Evolutionary conservation across 768 basidiomycete species (phyloP).

Genomic region (Kwoniella mangroviensis): DNA sequence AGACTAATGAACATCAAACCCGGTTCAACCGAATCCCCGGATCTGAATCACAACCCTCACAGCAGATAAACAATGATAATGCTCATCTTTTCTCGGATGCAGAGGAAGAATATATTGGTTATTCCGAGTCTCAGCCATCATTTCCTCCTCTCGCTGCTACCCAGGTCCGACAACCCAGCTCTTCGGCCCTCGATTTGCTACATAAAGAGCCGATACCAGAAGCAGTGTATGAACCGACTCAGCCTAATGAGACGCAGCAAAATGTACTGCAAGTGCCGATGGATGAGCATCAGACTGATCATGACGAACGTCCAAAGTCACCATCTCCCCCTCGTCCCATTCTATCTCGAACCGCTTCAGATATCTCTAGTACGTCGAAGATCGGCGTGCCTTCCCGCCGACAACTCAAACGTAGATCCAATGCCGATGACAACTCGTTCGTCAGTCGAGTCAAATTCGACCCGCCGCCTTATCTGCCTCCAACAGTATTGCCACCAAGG

Average conservation of each 20-base stretch:
- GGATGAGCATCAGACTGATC: neutral
- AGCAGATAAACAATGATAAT: neutral
- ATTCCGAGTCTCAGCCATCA: constrained; percentile 12
- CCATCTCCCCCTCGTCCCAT: neutral
- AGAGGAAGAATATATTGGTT: neutral
- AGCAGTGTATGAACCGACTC: constrained; percentile 9
- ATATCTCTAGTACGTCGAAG: neutral
- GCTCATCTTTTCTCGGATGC: constrained; percentile 9
- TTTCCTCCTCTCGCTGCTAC: constrained; percentile 18
- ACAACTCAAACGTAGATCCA: constrained; percentile 9
- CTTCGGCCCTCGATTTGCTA: neutral
- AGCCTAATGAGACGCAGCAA: constrained; percentile 14
- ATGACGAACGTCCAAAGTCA: neutral
- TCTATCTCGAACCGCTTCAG: constrained; percentile 2
- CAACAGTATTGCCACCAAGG: neutral
- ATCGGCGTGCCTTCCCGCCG: constrained; percentile 18
- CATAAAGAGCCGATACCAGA: neutral
- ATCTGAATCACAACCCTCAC: constrained; percentile 6
- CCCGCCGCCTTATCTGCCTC: neutral
- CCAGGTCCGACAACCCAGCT: constrained; percentile 4
- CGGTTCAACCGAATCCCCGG: neutral
- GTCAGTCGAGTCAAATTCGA: neutral
- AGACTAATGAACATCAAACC: neutral
- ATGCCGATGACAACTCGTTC: neutral
- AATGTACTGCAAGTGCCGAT: neutral